Base-by-base conservation (phyloP, 164 flowering plant genomes). In the Paratinospora sagittata region DNA sequence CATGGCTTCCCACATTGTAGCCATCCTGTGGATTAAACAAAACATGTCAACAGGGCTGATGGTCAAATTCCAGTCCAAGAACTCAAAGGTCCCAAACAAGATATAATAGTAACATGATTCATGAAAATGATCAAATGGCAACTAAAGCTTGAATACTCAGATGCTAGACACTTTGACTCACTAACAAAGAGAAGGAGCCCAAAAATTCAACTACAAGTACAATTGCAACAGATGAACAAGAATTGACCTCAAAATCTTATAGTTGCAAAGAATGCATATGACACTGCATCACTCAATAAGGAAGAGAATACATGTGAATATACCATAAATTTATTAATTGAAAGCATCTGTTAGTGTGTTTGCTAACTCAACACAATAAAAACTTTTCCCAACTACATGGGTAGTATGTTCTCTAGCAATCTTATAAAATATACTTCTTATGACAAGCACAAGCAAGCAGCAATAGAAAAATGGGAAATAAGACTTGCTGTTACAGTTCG, bases 1-100 rank as follows among this genome's bases (percentile, higher is more conserved):
- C 93, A 93, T 91, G 12, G 71, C 70, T 39, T 82, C 87, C 98
- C 98, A 93, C 98, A 93, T 93, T 62, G 72, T 76, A 3, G 87
- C 82, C 91, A 89, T 86, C 87, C 98, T 93, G 82, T 71, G 77
- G 58, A 67, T 26, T 27, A 47, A 27, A 43, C 43, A 45, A 21
- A n/a, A 76, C 52, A 43, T 19, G 47, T 60, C 67, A 33, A 67
- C 12, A 13, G 21, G 60, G 23, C 8, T 49, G 13, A 13, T 0
- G 27, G 39, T 33, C 65, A 61, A 60, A 13, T 21, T 36, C 27
- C 26, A 60, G 13, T 16, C 13, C 16, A 16, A 12, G 57, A 30
- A 3, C n/a, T 17, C 30, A 23, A 21, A 66, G 14, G 34, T 30
- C 66, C 8, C 23, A 2, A 33, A 64, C 23, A 33, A 34, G 39